A percentile compares a stretch with the other conserved stretches of the same genome.
Evolutionary conservation across 2,329 filamentous ascomycete genomes (phyloP).

Genomic region (Diaporthe vaccinii): DNA sequence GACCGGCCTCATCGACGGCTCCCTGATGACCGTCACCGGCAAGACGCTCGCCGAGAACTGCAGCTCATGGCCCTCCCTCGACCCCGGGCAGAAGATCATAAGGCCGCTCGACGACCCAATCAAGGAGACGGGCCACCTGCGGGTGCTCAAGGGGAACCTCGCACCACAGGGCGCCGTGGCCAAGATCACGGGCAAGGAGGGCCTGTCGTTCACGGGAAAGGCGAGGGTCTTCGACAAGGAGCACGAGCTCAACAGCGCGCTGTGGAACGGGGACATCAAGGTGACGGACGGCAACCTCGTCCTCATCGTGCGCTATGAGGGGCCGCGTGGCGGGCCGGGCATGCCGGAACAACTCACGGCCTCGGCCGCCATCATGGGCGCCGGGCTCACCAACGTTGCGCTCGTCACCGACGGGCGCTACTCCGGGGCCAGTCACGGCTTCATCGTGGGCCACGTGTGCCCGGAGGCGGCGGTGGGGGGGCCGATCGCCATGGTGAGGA

Average conservation of each 20-base stretch:
- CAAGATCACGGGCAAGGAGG: slow-evolving; percentile 97
- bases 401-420: slow-evolving; percentile 95
- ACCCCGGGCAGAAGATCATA: slow-evolving; percentile 86
- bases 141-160: slow-evolving; percentile 88
- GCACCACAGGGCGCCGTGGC: slow-evolving; percentile 91
- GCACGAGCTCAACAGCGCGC: slow-evolving; percentile 79
- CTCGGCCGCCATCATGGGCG: slow-evolving; percentile 92
- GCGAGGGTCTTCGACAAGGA: slow-evolving; percentile 92
- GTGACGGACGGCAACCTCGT: slow-evolving; percentile 80
- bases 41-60: slow-evolving; percentile 88
- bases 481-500: slow-evolving; percentile 83
- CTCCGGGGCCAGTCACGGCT: slow-evolving; percentile 88
- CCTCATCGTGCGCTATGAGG: slow-evolving; percentile 92
- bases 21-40: slow-evolving; percentile 85
- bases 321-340: slow-evolving; percentile 91
- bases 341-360: slow-evolving; percentile 97
- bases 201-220: slow-evolving; percentile 82
- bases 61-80: slow-evolving; percentile 79
- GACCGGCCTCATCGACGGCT: slow-evolving; percentile 80
- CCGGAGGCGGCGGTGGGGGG: slow-evolving; percentile 92
- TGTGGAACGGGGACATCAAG: slow-evolving; percentile 71
- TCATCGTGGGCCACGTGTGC: slow-evolving; percentile 93
- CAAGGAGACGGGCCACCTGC: slow-evolving; percentile 88
- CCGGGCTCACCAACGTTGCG: slow-evolving; percentile 87
- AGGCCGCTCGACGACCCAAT: slow-evolving; percentile 79